Evolutionary conservation across 345 rosid genomes (phyloP).

Genomic region (Aquilaria malaccensis): DNA sequence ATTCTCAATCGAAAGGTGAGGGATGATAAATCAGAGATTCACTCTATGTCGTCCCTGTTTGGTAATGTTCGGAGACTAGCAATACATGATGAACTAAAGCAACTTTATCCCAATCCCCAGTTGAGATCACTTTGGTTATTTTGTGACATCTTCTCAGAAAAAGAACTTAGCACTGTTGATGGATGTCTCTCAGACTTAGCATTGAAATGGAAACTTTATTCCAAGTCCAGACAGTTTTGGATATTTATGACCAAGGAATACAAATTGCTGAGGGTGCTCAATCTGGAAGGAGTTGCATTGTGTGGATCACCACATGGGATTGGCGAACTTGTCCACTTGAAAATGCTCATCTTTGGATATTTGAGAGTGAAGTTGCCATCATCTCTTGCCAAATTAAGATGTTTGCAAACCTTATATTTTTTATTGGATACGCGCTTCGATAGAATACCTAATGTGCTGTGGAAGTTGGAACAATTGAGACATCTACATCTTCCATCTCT

Average conservation of each 20-base stretch:
- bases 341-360: slow-evolving; percentile 16
- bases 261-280: slow-evolving; percentile 22
- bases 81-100: background rate
- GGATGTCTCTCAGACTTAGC: too few species aligned
- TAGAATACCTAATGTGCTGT: background rate
- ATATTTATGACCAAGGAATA: slow-evolving; percentile 4
- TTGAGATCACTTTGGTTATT: slow-evolving; percentile 29
- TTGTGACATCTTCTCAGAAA: slow-evolving; percentile 1
- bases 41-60: background rate
- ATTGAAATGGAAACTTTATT: background rate
- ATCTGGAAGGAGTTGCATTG: slow-evolving; percentile 7
- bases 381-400: slow-evolving; percentile 21
- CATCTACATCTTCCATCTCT: background rate
- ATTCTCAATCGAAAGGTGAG: slow-evolving; percentile 1
- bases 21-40: background rate
- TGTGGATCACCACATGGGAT: slow-evolving; percentile 17
- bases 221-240: background rate
- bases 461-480: slow-evolving; percentile 8
- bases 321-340: slow-evolving; percentile 30
- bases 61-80: slow-evolving; percentile 25
- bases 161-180: background rate
- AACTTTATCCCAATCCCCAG: slow-evolving; percentile 13
- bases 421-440: background rate
- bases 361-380: slow-evolving; percentile 7
- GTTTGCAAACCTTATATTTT: slow-evolving; percentile 24